Evolutionary conservation across 331 rosid species (phyloP).

Genomic region (Cydonia oblonga): DNA sequence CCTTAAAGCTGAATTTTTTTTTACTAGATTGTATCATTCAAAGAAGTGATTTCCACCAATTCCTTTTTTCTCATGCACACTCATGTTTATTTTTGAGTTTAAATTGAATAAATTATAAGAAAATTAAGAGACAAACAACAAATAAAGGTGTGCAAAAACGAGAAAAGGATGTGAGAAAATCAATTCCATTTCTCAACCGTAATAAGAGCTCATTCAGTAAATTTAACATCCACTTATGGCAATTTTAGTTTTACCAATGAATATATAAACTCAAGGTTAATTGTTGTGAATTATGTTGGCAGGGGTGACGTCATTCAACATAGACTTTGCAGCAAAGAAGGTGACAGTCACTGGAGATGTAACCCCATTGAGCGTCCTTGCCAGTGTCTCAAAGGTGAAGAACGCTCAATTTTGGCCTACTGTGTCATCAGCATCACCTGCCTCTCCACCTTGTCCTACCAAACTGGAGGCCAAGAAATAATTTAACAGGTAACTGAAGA

Average conservation of each 20-base stretch:
- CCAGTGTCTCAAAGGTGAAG: conserved; percentile 84
- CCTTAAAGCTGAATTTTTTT: not conserved
- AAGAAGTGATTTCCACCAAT: too few relatives aligned
- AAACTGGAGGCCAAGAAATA: conserved; percentile 21
- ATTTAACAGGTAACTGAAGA: conserved; percentile 3
- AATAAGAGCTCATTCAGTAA: not conserved
- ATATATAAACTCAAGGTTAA: not conserved
- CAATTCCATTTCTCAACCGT: not conserved
- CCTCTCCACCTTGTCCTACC: conserved; percentile 16
- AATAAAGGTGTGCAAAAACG: too few relatives aligned
- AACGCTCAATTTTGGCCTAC: conserved; percentile 73
- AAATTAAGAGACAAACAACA: not conserved
- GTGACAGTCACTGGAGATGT: conserved; percentile 82
- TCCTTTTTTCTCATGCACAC: not conserved
- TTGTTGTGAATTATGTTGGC: conserved; percentile 1
- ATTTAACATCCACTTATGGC: not conserved
- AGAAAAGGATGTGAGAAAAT: not conserved
- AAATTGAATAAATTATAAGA: not conserved
- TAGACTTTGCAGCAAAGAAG: conserved; percentile 82
- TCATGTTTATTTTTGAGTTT: not conserved
- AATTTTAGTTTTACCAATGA: not conserved
- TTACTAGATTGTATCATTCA: not conserved
- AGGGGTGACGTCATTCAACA: conserved; percentile 83
- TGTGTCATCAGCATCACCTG: conserved; percentile 15
- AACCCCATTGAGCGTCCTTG: conserved; percentile 58